Evolutionary conservation across 2,329 filamentous ascomycete genomes (phyloP).

Genomic region (Lachnellula hyalina): DNA sequence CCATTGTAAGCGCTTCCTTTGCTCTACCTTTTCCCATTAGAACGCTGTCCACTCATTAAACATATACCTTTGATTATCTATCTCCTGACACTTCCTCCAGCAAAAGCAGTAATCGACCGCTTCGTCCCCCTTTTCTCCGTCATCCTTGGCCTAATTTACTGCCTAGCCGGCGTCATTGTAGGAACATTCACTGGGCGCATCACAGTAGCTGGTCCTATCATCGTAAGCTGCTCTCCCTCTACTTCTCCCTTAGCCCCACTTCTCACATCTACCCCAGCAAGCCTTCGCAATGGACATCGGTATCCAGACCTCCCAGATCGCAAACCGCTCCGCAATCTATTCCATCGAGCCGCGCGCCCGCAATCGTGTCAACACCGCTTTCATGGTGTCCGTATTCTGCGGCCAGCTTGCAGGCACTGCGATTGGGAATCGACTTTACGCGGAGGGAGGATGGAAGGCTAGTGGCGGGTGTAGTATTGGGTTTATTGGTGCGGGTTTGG

Average conservation of each 20-base stretch:
- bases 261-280: conserved; percentile 35
- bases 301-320: conserved; percentile 67
- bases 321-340: conserved; percentile 67
- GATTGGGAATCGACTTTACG: conserved; percentile 52
- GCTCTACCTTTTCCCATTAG: background rate
- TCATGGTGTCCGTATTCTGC: conserved; percentile 71
- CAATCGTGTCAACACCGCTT: conserved; percentile 75
- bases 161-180: conserved; percentile 56
- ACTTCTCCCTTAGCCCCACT: too few species aligned
- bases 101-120: conserved; percentile 62
- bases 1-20: conserved; percentile 40
- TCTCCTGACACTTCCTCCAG: background rate
- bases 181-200: conserved; percentile 64
- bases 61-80: background rate
- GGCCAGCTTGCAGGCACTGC: conserved; percentile 69
- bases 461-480: conserved; percentile 53
- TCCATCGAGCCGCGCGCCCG: conserved; percentile 63
- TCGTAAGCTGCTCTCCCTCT: conserved; percentile 30
- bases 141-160: conserved; percentile 53
- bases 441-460: conserved; percentile 48
- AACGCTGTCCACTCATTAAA: background rate
- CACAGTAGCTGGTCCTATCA: conserved; percentile 63
- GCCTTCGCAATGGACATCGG: conserved; percentile 68
- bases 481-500: conserved; percentile 44
- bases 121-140: conserved; percentile 65